phyloP scores from a whole-genome alignment of 371 early-diverging fungal species.

The Mycotypha africana region DNA sequence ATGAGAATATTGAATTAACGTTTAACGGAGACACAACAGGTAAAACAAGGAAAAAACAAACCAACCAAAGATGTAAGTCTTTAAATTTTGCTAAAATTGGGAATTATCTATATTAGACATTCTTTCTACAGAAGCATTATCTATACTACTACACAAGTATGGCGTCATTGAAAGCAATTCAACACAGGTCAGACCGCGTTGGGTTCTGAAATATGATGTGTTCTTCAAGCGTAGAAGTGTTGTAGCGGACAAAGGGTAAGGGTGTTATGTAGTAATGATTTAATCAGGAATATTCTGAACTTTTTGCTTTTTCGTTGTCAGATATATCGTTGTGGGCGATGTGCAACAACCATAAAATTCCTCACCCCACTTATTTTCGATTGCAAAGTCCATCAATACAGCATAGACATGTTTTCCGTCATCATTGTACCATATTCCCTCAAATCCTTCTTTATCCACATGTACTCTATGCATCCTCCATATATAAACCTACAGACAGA shows the following conservation, averaged over 20 bases:
- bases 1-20: constrained; percentile 39
- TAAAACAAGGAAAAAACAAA: constrained; percentile 13
- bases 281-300: background rate
- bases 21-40: constrained; percentile 47
- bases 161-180: constrained; percentile 8
- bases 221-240: constrained; percentile 45
- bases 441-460: no score
- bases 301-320: constrained; percentile 1
- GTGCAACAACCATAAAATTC: no score
- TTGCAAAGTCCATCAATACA: no score
- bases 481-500: no score
- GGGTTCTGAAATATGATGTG: constrained; percentile 54
- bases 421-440: no score
- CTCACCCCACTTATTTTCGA: no score
- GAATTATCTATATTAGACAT: constrained; percentile 22
- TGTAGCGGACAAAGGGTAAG: constrained; percentile 53
- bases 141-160: constrained; percentile 26
- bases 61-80: background rate
- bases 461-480: no score
- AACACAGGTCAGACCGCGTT: constrained; percentile 25
- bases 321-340: constrained; percentile 37
- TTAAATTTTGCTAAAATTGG: no score
- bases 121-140: constrained; percentile 23
- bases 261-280: no score
- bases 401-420: no score